Conservation (phyloP, 441 rosid genomes). For the Eruca vesicaria region DNA sequence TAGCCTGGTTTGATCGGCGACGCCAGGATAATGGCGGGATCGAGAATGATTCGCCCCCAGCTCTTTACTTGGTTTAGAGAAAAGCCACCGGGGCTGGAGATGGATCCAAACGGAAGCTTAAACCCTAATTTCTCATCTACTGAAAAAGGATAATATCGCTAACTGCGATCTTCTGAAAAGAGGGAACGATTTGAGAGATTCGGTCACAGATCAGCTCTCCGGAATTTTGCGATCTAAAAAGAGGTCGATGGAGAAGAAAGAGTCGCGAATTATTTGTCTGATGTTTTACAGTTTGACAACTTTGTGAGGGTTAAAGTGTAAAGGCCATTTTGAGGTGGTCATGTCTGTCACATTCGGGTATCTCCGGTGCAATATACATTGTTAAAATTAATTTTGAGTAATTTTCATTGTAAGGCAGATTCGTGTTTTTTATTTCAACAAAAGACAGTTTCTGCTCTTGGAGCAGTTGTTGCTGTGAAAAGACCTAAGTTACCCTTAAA, state of each 20-base stretch:
- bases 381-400: too few species aligned
- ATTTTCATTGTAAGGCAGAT: too few species aligned
- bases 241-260: not conserved
- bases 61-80: constrained; percentile 36
- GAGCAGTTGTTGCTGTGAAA: too few species aligned
- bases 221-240: not conserved
- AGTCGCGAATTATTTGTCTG: not conserved
- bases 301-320: not conserved
- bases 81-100: constrained; percentile 35
- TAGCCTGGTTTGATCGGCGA: constrained; percentile 53
- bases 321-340: not conserved
- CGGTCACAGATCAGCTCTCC: not conserved
- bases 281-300: not conserved
- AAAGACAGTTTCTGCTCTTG: too few species aligned
- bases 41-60: constrained; percentile 99
- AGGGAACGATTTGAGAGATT: not conserved
- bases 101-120: constrained; percentile 24
- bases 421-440: too few species aligned
- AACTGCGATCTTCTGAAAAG: constrained; percentile 1
- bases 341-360: constrained; percentile 1
- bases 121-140: constrained; percentile 46
- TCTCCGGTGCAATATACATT: constrained; percentile 9
- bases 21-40: constrained; percentile 64
- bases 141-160: not conserved
- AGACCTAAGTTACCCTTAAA: too few species aligned